Conservation (phyloP, 345 rosid species). For the Salix purpurea region DNA sequence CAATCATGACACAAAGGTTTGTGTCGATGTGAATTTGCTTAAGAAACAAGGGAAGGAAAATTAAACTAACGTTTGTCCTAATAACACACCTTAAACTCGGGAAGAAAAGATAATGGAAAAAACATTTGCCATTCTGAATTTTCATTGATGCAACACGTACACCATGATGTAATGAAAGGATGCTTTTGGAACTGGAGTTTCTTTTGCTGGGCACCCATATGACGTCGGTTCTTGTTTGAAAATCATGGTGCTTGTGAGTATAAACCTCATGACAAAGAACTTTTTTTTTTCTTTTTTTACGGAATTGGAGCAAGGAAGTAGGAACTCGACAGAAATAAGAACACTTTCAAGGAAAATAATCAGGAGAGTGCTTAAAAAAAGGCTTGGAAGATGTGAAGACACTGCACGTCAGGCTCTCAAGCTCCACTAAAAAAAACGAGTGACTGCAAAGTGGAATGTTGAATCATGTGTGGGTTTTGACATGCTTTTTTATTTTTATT, state of each 20-base stretch:
- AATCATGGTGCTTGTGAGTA: not conserved
- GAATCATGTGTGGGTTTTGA: conserved; percentile 2
- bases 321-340: not conserved
- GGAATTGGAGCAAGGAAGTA: not conserved
- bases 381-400: not conserved
- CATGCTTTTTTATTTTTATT: not conserved
- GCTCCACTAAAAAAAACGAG: not conserved
- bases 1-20: not conserved
- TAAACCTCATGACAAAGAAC: not conserved
- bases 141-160: not conserved
- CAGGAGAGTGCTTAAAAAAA: not conserved
- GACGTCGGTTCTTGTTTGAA: not conserved
- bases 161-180: not conserved
- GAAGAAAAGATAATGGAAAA: too few species aligned
- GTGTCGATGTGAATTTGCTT: conserved; percentile 9
- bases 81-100: not conserved
- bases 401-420: not conserved
- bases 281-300: not conserved
- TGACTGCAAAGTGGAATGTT: conserved; percentile 13
- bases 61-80: not conserved
- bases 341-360: not conserved
- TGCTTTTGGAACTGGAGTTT: not conserved
- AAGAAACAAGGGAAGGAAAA: conserved; percentile 11
- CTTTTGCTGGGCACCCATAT: conserved; percentile 7
- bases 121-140: not conserved